A percentile compares a stretch with the other conserved stretches of the same genome.
These are phyloP conservation scores for Chamaenerion angustifolium DNA, from an alignment of 345 rosid genomes.

Conservation along the genomic window DNA sequence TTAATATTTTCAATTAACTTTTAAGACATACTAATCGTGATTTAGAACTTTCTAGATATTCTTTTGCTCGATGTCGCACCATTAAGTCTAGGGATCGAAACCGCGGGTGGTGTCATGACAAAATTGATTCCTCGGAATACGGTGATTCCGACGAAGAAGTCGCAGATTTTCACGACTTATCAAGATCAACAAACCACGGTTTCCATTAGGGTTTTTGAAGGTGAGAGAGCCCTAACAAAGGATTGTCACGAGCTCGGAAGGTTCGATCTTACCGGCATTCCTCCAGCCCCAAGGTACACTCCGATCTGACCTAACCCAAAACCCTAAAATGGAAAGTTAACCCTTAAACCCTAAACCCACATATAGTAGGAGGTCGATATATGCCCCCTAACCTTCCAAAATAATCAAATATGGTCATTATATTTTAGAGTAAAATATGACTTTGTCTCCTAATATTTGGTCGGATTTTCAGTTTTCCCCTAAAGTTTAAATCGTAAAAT, in stretches of 20 bases:
- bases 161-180: conserved; percentile 35
- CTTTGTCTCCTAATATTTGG: too few species aligned
- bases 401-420: too few species aligned
- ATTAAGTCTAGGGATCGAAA: conserved; percentile 38
- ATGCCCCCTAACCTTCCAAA: too few species aligned
- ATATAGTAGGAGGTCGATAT: too few species aligned
- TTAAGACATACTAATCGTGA: too few species aligned
- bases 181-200: conserved; percentile 41
- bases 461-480: too few species aligned
- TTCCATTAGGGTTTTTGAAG: conserved; percentile 35
- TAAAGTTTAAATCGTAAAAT: too few species aligned
- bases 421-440: too few species aligned
- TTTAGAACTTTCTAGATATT: conserved; percentile 18
- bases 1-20: too few species aligned
- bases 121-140: conserved; percentile 47
- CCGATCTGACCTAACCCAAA: too few species aligned
- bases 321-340: too few species aligned
- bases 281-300: conserved; percentile 54
- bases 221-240: conserved; percentile 39
- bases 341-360: too few species aligned
- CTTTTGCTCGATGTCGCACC: conserved; percentile 41
- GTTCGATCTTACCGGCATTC: conserved; percentile 38
- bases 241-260: conserved; percentile 38
- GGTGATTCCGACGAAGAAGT: conserved; percentile 30
- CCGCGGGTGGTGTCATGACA: conserved; percentile 47